These are phyloP conservation scores for Lentinula sp. DNA, from an alignment of 768 basidiomycete genomes.

Conservation along the genomic window DNA sequence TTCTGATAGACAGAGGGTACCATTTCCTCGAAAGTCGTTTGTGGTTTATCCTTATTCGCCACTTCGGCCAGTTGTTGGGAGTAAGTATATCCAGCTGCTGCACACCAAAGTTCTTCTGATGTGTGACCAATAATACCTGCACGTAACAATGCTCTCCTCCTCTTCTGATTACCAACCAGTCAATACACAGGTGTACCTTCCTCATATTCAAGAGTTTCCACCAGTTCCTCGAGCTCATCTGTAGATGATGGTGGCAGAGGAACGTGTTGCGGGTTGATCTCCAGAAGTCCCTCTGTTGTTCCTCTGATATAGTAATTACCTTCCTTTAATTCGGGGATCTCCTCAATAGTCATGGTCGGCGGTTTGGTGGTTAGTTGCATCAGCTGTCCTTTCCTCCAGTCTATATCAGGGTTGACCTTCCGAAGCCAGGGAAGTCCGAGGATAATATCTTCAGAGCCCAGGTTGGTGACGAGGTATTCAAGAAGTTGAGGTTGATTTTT, in stretches of 20 bases:
- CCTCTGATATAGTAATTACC: no score
- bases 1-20: conserved; percentile 7
- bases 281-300: no score
- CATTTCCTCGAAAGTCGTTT: background rate
- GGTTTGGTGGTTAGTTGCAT: background rate
- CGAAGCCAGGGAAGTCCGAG: background rate
- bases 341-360: background rate
- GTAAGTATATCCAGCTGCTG: background rate
- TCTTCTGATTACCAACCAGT: no score
- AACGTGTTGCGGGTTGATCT: no score
- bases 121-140: background rate
- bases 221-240: no score
- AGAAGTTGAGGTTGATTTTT: no score
- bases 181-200: no score
- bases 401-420: background rate
- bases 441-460: background rate
- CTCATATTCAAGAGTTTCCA: no score
- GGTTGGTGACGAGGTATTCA: background rate
- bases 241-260: no score
- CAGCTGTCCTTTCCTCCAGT: background rate
- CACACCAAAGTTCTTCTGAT: background rate
- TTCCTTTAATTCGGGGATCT: background rate
- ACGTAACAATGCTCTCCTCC: no score
- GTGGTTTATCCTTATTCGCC: background rate
- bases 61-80: background rate